Evolutionary conservation across 176 grass and related monocot genomes (phyloP), one percentile per base, ranked within the genome.

Genomic region (Cenchrus purpureus): DNA sequence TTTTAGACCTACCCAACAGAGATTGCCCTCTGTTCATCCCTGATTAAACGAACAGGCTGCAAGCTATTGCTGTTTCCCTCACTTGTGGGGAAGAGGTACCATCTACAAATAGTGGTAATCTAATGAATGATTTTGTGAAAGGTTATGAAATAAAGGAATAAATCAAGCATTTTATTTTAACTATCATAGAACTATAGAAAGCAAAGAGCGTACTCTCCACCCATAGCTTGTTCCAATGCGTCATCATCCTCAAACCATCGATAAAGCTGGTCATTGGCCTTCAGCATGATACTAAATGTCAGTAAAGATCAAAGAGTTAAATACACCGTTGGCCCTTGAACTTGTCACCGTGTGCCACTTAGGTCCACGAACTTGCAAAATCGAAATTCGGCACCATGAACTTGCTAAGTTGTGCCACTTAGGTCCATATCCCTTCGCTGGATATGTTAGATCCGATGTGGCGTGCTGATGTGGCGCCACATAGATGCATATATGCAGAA

Each of bases 201-300:
- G 42, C 19, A 74, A 84, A 85, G 68, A 71, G 15, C 93, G 2
- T 94, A 99, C 97, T 99, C 97, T 91, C 97, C 97, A 65, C 81
- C 89, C 54, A 99, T 83, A 92, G 97, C 97, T 87, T 84, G 29
- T 90, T 99, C 97, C 84, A 99, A 83, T 56, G 91, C 97, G 76
- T 96, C 93, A 5, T 99, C 97, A 73, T 99, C 97, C 84, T 96
- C 90, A 92, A 96, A 96, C 97, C 97, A 99, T 79, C 4, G 87
- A 51, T 64, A 37, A 81, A 99, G 86, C 91, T 99, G 91, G 76
- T 96, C 91, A 44, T 85, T 94, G 86, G 97, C 97, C 97, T 99
- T 92, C 71, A 88, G 17, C 54, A 22, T 10, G 12, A 80, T 45
- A 28, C 59, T 68, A 87, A 71, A 84, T 68, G 78, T 92, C 67